Conservation (phyloP, 345 rosid genomes). For the Eucalyptus lansdowneana region DNA sequence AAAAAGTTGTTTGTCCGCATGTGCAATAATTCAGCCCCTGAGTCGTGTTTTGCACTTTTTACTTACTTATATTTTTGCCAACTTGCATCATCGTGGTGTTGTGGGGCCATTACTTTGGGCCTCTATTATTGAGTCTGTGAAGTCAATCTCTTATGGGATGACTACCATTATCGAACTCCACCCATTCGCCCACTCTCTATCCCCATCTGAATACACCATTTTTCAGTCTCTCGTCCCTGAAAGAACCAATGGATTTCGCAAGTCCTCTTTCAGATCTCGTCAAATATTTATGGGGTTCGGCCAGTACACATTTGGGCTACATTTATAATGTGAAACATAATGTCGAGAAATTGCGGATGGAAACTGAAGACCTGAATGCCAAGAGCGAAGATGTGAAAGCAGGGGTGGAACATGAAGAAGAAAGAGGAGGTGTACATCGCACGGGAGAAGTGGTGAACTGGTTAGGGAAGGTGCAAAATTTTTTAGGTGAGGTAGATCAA, state of each 20-base stretch:
- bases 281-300: background rate
- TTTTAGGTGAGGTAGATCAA: fast-evolving
- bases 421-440: fast-evolving
- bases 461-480: fast-evolving
- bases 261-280: background rate
- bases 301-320: background rate
- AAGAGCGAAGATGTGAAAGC: fast-evolving
- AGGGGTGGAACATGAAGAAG: fast-evolving
- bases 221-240: background rate
- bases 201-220: fast-evolving
- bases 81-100: no score
- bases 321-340: fast-evolving
- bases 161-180: background rate
- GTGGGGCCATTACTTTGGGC: no score
- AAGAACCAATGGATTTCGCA: background rate
- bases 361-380: background rate
- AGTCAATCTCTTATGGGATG: no score
- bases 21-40: no score
- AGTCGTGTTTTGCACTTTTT: no score
- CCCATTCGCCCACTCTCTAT: background rate
- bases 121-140: no score
- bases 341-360: fast-evolving
- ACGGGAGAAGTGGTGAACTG: fast-evolving
- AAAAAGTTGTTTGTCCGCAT: no score
- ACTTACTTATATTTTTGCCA: no score